A percentile compares a stretch with the other conserved stretches of the same genome.
phyloP scores from a whole-genome alignment of 495 filamentous ascomycete species.

The Aspergillus bertholletiae region DNA sequence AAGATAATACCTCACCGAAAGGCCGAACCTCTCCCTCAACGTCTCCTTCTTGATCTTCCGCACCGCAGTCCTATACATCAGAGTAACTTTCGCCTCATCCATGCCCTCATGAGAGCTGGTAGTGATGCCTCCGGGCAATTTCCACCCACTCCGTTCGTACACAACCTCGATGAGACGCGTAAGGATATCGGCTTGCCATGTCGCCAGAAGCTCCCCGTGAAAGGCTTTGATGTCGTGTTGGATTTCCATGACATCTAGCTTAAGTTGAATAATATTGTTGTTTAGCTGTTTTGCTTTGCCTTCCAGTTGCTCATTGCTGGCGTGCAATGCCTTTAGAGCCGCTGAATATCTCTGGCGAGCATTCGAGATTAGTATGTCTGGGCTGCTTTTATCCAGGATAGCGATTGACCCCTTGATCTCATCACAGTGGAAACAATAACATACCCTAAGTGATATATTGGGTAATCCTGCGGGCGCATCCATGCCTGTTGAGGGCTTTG shows the following conservation, averaged over 20 bases:
- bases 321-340: conserved; percentile 18
- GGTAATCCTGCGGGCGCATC: background rate
- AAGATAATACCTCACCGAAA: conserved; percentile 22
- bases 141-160: conserved; percentile 22
- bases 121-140: conserved; percentile 19
- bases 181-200: conserved; percentile 38
- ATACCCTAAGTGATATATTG: conserved; percentile 8
- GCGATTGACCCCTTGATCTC: background rate
- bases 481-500: background rate
- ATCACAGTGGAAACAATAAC: background rate
- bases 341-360: conserved; percentile 12
- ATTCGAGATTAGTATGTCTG: background rate
- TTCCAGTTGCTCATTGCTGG: conserved; percentile 24
- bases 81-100: conserved; percentile 20
- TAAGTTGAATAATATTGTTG: conserved; percentile 18
- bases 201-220: conserved; percentile 26
- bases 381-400: background rate
- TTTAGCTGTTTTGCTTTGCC: conserved; percentile 19
- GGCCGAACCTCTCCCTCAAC: conserved; percentile 23
- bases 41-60: conserved; percentile 21
- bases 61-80: conserved; percentile 26
- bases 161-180: conserved; percentile 39
- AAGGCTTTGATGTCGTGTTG: conserved; percentile 27
- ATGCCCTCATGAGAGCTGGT: conserved; percentile 12
- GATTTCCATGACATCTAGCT: conserved; percentile 26